Evolutionary conservation across 2,329 filamentous ascomycete genomes (phyloP).

Genomic region (Penicillium brasilianum): DNA sequence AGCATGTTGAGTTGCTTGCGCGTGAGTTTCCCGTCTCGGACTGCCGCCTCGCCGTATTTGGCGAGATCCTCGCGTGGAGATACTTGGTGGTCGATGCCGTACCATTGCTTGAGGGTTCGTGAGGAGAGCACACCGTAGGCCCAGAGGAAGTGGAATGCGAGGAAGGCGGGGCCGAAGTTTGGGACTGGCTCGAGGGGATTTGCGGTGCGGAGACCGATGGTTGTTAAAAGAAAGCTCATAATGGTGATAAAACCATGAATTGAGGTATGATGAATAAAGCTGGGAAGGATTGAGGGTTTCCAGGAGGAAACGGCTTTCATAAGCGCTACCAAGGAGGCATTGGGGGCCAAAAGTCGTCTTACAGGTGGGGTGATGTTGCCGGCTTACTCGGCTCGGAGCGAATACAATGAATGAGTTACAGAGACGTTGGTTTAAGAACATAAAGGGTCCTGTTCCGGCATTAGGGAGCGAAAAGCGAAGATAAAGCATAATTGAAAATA

Average conservation of each 20-base stretch:
- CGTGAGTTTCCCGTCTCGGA: conserved; percentile 52
- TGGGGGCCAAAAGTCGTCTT: background rate
- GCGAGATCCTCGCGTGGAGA: conserved; percentile 54
- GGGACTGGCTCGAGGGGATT: conserved; percentile 11
- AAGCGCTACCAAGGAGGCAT: background rate
- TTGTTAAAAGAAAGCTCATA: conserved; percentile 33
- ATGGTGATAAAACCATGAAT: background rate
- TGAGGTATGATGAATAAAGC: background rate
- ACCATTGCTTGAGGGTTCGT: conserved; percentile 49
- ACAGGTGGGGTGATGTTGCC: background rate
- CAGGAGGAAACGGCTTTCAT: background rate
- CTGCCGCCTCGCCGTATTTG: conserved; percentile 52
- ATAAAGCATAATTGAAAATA: background rate
- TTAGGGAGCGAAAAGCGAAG: background rate
- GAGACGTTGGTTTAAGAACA: too few relatives aligned
- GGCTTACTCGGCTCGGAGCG: background rate
- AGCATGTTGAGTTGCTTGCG: conserved; percentile 50
- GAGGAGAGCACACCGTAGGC: conserved; percentile 53
- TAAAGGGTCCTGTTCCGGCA: background rate
- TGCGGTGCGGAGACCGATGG: conserved; percentile 27
- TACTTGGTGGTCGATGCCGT: conserved; percentile 55
- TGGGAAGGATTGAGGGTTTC: background rate
- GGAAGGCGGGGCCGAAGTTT: conserved; percentile 33
- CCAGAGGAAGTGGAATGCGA: conserved; percentile 46
- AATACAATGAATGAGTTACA: too few relatives aligned